Evolutionary conservation across 1,284 basidiomycete species (phyloP), one percentile per base, ranked within the genome.

Genomic region (Mrakiaceae sp.): DNA sequence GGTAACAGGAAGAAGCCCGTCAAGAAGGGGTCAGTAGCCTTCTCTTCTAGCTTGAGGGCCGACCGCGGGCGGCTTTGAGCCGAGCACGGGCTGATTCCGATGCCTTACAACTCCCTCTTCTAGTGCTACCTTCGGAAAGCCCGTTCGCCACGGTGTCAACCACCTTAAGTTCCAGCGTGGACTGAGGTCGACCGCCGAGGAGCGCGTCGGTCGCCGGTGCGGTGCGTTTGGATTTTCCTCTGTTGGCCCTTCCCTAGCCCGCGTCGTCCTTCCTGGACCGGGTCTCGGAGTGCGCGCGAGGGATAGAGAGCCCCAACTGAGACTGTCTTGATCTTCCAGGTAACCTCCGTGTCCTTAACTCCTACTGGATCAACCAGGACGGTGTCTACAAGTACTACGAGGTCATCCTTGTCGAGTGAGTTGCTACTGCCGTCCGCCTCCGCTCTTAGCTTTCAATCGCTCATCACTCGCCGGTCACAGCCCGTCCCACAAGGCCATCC

Each of bases 311-410:
- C 27, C 27, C 1, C 27, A 27, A 27, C 27, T 27, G 27, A 27
- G 27, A 27, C 27, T 27, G 27, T 27, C 27, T 27, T 27, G 27
- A 27, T 27, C 39, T 48, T 39, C 27, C 4, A 60, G 66, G 67
- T 60, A 62, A 47, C 62, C 51, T 61, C 51, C 63, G 59, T 56
- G 62, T 68, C 67, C 78, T 94, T 73, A 94, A 97, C 84, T 98
- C 94, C 66, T 99, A 99, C 86, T 98, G 95, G 95, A 81, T 99
- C 77, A 98, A 98, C 82, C 91, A 97, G 81, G 94, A 98, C 77
- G 94, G 94, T 81, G 90, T 98, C 53, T 97, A 97, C 87, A 97
- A 97, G 79, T 98, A 96, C 83, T 98, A 87, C 81, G 95, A 98
- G 78, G 92, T 99, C 73, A 98, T 99, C 76, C 85, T 95, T 71